Evolutionary conservation across 192 early-diverging fungal species (phyloP).

Genomic region (Geranomyces variabilis): DNA sequence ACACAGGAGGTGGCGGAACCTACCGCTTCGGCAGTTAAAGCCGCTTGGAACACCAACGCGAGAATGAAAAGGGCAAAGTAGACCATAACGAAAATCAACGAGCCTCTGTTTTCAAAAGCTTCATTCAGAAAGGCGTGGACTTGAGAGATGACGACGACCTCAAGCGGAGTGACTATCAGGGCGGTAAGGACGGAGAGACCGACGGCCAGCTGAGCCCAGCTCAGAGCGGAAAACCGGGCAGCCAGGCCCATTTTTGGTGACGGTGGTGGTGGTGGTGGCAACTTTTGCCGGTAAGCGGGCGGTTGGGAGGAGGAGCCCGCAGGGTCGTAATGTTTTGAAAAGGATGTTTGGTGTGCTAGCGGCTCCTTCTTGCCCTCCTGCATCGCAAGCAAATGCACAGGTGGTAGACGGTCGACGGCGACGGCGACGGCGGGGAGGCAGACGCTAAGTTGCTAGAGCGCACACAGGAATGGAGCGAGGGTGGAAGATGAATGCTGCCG

Average conservation of each 20-base stretch:
- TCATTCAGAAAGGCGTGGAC: slow-evolving; percentile 14
- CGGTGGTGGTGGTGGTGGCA: neutral
- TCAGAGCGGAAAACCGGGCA: neutral
- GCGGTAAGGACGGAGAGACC: slow-evolving; percentile 14
- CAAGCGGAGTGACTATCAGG: slow-evolving; percentile 15
- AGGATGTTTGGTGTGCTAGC: neutral
- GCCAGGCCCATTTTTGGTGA: neutral
- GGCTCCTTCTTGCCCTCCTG: neutral
- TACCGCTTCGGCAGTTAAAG: slow-evolving; percentile 32
- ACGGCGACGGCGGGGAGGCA: no score
- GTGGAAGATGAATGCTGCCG: no score
- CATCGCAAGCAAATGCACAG: no score
- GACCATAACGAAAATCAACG: slow-evolving; percentile 23
- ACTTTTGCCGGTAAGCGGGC: no score
- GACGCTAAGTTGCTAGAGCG: no score
- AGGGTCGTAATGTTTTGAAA: neutral
- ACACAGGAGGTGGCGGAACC: neutral
- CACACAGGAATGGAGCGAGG: no score
- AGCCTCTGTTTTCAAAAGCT: slow-evolving; percentile 4
- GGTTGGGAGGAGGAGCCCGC: neutral
- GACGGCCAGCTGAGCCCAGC: slow-evolving; percentile 26
- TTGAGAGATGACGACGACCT: slow-evolving; percentile 13
- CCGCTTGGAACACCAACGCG: slow-evolving; percentile 35
- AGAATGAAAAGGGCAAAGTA: slow-evolving; percentile 43
- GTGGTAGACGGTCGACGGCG: no score